Percentiles rank a stretch among this genome's conserved stretches.
phyloP scores from a whole-genome alignment of 2,329 filamentous ascomycete genomes.

The Fusarium tjaetaba region DNA sequence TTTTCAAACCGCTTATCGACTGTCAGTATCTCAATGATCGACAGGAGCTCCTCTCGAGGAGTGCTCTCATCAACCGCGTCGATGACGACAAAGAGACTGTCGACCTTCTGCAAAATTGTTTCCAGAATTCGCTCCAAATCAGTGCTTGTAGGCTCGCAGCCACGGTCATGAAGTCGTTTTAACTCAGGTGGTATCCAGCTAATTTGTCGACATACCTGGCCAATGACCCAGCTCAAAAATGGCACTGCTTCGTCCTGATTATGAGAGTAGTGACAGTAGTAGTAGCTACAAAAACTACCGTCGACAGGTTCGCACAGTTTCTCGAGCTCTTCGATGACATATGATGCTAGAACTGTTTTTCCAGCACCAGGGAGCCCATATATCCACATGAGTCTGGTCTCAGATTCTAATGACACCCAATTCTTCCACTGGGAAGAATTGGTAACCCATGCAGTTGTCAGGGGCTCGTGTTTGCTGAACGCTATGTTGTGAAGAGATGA shows the following conservation, averaged over 20 bases:
- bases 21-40: fast-evolving
- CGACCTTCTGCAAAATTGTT: fast-evolving
- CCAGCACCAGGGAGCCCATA: background rate
- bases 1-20: background rate
- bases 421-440: background rate
- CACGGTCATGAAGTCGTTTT: background rate
- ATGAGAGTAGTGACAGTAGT: background rate
- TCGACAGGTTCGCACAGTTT: fast-evolving
- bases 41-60: background rate
- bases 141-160: background rate
- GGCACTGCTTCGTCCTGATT: background rate
- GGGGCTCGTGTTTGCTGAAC: fast-evolving
- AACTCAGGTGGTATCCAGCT: background rate
- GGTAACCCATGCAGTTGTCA: background rate
- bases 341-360: background rate
- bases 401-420: background rate
- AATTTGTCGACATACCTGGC: background rate
- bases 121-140: background rate
- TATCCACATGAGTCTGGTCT: background rate
- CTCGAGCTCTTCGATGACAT: background rate
- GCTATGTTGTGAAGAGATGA: background rate
- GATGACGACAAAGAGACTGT: background rate
- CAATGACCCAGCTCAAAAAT: background rate
- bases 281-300: background rate
- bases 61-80: background rate